Evolutionary conservation across 192 early-diverging fungal genomes (phyloP).

Genomic region (Umbelopsis sp.): DNA sequence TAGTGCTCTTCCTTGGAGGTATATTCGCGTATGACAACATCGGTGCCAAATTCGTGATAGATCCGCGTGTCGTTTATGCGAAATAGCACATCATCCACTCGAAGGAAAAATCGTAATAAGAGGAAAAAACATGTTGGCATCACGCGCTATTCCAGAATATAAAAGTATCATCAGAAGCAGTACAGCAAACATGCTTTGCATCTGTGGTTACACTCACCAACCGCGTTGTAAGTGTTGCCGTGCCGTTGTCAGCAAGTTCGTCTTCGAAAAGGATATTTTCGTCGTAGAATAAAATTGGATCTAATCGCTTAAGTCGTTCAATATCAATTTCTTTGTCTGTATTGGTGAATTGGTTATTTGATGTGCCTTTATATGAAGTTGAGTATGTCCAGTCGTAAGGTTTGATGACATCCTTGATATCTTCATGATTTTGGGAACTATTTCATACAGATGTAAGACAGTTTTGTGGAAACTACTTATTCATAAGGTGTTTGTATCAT

Average conservation of each 20-base stretch:
- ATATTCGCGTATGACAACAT: conserved; percentile 69
- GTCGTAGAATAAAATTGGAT: conserved; percentile 94
- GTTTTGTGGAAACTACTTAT: neutral
- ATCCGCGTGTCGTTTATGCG: conserved; percentile 88
- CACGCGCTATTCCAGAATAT: conserved; percentile 65
- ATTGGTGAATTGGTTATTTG: neutral
- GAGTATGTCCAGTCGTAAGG: conserved; percentile 99
- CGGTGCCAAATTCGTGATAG: conserved; percentile 83
- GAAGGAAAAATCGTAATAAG: conserved; percentile 84
- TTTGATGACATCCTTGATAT: conserved; percentile 83
- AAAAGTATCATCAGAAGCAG: neutral
- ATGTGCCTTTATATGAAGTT: conserved; percentile 77
- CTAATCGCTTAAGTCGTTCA: conserved; percentile 68
- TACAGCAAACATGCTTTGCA: neutral
- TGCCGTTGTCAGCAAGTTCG: conserved; percentile 95
- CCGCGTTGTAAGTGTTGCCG: conserved; percentile 74
- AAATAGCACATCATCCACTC: conserved; percentile 94
- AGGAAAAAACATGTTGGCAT: conserved; percentile 93
- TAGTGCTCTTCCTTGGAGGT: conserved; percentile 68
- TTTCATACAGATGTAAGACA: neutral
- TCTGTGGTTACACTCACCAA: conserved; percentile 53
- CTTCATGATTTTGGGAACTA: conserved; percentile 53
- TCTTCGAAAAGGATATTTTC: conserved; percentile 95
- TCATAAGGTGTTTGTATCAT: neutral
- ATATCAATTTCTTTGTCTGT: conserved; percentile 67